Evolutionary conservation across 441 rosid genomes (phyloP).

Genomic region (Populus trichocarpa): DNA sequence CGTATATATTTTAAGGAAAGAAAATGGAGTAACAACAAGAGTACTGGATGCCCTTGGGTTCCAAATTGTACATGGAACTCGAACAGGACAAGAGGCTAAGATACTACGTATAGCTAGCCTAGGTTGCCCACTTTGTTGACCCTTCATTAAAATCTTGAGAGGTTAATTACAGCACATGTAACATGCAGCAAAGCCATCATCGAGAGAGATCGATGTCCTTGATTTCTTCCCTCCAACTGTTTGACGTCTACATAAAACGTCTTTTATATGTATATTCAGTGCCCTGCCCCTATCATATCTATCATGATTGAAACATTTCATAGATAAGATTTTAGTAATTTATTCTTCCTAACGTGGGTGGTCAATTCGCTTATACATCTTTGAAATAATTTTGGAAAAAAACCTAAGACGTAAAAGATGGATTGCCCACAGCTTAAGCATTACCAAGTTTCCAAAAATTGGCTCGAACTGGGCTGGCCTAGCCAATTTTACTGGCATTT

Average conservation of each 20-base stretch:
- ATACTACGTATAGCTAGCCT: background rate
- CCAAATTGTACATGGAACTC: background rate
- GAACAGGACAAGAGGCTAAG: background rate
- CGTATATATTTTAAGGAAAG: background rate
- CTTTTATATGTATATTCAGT: background rate
- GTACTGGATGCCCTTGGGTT: background rate
- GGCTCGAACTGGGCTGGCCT: no score
- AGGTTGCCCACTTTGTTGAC: background rate
- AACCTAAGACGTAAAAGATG: background rate
- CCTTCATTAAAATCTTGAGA: constrained; percentile 8
- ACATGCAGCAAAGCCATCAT: background rate
- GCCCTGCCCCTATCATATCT: background rate
- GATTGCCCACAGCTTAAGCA: no score
- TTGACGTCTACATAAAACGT: background rate
- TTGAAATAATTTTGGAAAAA: background rate
- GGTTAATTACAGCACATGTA: background rate
- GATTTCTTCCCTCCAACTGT: background rate
- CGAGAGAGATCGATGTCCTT: background rate
- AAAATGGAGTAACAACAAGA: constrained; percentile 5
- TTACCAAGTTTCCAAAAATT: no score
- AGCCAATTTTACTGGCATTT: no score
- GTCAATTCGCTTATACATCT: background rate
- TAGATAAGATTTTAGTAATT: no score
- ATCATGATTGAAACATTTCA: constrained; percentile 1
- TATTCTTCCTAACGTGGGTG: background rate